Evolutionary conservation across 106 monocot species (phyloP).

Genomic region (Acorus calamus): DNA sequence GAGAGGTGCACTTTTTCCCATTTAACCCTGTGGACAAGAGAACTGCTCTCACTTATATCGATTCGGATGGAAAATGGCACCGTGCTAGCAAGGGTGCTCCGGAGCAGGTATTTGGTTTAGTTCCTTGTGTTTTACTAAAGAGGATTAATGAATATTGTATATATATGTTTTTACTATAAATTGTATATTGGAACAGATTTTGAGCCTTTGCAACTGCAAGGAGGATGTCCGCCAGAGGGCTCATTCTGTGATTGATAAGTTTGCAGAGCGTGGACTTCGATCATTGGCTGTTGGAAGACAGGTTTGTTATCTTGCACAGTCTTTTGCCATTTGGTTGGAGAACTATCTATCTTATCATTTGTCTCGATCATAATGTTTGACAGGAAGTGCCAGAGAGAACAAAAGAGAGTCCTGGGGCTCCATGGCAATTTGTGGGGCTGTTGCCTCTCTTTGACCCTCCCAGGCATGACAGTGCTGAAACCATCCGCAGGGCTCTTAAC

Average conservation of each 20-base stretch:
- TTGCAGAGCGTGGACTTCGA: conserved; percentile 68
- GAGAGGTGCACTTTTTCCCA: conserved; percentile 69
- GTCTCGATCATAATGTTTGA: conserved; percentile 1
- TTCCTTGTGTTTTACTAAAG: too few relatives aligned
- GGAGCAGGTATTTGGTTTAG: conserved; percentile 34
- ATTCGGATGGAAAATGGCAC: conserved; percentile 55
- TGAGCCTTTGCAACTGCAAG: conserved; percentile 54
- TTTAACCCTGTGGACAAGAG: conserved; percentile 92
- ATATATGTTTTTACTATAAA: too few relatives aligned
- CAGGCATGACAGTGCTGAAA: conserved; percentile 79
- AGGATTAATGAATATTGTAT: too few relatives aligned
- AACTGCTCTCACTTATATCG: conserved; percentile 76
- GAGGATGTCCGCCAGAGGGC: conserved; percentile 55
- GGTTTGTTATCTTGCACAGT: conserved; percentile 13
- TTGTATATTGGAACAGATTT: conserved; percentile 22
- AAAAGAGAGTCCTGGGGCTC: conserved; percentile 62
- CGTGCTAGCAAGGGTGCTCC: conserved; percentile 80
- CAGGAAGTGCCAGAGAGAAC: conserved; percentile 77
- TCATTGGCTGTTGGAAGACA: conserved; percentile 60
- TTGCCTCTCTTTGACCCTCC: conserved; percentile 75
- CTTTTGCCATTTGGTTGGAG: not conserved
- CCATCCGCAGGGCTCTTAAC: conserved; percentile 70
- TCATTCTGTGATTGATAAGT: conserved; percentile 57
- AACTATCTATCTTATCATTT: not conserved
- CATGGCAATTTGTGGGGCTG: conserved; percentile 78